These are phyloP conservation scores for Calonectria leucothoes DNA, from an alignment of 2,329 filamentous ascomycete species.

Conservation along the genomic window DNA sequence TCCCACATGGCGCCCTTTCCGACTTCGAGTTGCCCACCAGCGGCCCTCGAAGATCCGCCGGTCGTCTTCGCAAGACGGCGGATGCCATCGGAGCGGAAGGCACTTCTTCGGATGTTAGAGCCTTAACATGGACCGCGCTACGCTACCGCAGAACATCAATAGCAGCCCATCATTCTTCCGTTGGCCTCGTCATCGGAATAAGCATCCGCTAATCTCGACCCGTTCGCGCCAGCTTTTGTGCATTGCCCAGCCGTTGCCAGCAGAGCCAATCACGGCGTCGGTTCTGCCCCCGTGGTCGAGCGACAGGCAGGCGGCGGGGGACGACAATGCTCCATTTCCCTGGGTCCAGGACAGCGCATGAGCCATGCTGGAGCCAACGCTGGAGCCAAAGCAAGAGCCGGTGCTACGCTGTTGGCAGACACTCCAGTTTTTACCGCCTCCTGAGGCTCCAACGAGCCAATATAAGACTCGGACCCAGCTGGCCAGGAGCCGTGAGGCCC, in stretches of 20 bases:
- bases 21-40: not conserved
- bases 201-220: slow-evolving; percentile 43
- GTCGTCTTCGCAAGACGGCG: slow-evolving; percentile 4
- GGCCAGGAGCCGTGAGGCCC: not conserved
- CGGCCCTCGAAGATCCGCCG: not conserved
- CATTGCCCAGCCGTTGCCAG: slow-evolving; percentile 22
- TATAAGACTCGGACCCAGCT: not conserved
- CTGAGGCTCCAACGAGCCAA: not conserved
- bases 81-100: not conserved
- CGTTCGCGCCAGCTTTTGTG: slow-evolving; percentile 29
- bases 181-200: slow-evolving; percentile 29
- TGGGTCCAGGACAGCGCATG: slow-evolving; percentile 4
- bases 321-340: slow-evolving; percentile 2
- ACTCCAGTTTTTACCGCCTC: not conserved
- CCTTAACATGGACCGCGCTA: rapidly evolving
- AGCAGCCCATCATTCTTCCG: slow-evolving; percentile 4
- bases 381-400: not conserved
- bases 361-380: not conserved
- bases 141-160: not conserved
- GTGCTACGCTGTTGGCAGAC: not conserved
- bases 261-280: slow-evolving; percentile 44
- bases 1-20: slow-evolving; percentile 5
- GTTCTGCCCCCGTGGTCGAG: slow-evolving; percentile 47
- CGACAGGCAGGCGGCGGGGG: slow-evolving; percentile 39
- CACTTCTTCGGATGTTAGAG: not conserved